Evolutionary conservation across 768 basidiomycete species (phyloP).

Genomic region (Tylopilus subfusipes): DNA sequence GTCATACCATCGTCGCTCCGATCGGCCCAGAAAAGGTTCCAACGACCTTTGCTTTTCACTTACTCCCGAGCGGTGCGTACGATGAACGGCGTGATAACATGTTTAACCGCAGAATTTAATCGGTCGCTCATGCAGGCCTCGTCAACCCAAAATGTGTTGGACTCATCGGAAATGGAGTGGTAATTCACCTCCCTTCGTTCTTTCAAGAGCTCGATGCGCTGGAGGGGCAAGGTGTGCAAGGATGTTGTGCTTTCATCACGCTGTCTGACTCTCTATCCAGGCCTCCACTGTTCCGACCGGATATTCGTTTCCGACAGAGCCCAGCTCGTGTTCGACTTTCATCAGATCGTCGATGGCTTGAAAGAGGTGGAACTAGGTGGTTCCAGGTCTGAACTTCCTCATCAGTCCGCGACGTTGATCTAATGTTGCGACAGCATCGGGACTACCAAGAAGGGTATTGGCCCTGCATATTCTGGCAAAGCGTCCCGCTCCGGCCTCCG

Average conservation of each 20-base stretch:
- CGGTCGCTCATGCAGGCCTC: constrained; percentile 10
- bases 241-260: not conserved
- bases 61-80: constrained; percentile 79
- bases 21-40: constrained; percentile 62
- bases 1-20: constrained; percentile 85
- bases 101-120: not conserved
- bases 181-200: constrained; percentile 92
- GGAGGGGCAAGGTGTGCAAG: constrained; percentile 66
- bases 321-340: constrained; percentile 97
- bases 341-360: constrained; percentile 98
- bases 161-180: constrained; percentile 92
- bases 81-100: not conserved
- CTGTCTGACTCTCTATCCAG: constrained; percentile 37
- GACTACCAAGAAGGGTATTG: constrained; percentile 97
- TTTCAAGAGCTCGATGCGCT: constrained; percentile 89
- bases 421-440: constrained; percentile 63
- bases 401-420: not conserved
- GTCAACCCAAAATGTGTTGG: constrained; percentile 61
- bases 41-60: constrained; percentile 92
- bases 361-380: constrained; percentile 98
- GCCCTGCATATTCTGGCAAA: constrained; percentile 97
- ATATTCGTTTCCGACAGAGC: constrained; percentile 95
- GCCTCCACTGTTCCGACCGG: constrained; percentile 79
- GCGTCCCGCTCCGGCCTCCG: constrained; percentile 94
- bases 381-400: constrained; percentile 49